Evolutionary conservation across 1,284 basidiomycete species (phyloP), one percentile per base, ranked within the genome.

Genomic region (Leccinum variabile): DNA sequence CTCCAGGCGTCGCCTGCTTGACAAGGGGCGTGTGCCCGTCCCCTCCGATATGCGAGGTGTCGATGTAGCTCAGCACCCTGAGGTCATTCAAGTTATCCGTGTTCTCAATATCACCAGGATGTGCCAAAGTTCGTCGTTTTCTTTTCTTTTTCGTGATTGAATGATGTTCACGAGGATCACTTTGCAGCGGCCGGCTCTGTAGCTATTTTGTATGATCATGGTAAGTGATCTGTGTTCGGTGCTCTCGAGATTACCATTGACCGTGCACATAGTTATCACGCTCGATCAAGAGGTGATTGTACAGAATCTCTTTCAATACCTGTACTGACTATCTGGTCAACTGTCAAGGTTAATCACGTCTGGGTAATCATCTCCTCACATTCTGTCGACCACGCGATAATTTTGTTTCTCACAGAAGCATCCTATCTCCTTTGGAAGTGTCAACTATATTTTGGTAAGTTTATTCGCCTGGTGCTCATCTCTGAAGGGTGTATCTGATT

Each of bases 221-320:
- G 53, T 54, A 13, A 54, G 32, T 30, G 13, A n/a, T 50, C 28
- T 7, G 13, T 25, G 3, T 4, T 25, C 22, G 7, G 18, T 50
- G 22, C 49, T 25, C 18, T 46, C 18, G 18, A 39, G 14, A 18
- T 22, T 28, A 22, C 41, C 18, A 3, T 52, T 50, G 9, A 64
- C 18, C 5, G 1, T 22, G 5, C n/a, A 33, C 9, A 14, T 10
- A 68, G 67, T 41, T 10, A 30, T 69, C 13, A 65, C 55, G 0
- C 30, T 68, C 9, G 53, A 54, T 33, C 50, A 32, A 32, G 68
- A 69, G 53, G 69, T 68, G 44, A 11, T 28, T 2, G 3, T 54
- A 9, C 11, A 16, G 3, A 41, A 0, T 44, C 3, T 41, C 4
- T 14, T 13, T n/a, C 16, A 44, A 5, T 5, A 3, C 30, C 7